Evolutionary conservation across 176 grass and related monocot species (phyloP).

Genomic region (Juncus inflexus): DNA sequence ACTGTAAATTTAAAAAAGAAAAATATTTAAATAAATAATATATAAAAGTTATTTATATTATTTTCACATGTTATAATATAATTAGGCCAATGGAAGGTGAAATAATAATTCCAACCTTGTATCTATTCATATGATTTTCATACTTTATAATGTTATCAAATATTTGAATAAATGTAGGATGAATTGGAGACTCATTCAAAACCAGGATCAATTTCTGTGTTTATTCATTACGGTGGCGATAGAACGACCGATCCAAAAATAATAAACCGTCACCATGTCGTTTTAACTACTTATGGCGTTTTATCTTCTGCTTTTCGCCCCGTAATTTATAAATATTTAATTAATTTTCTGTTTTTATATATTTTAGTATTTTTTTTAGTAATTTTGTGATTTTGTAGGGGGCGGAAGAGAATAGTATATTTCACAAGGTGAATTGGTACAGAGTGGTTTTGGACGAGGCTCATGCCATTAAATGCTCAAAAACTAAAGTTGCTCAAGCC

Average conservation of each 20-base stretch:
- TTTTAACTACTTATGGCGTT: constrained; percentile 78
- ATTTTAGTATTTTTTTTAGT: constrained; percentile 5
- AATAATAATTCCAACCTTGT: background rate
- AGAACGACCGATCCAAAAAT: constrained; percentile 48
- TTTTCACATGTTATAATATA: background rate
- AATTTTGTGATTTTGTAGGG: constrained; percentile 33
- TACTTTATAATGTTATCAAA: background rate
- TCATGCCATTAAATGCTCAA: constrained; percentile 78
- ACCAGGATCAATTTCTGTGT: constrained; percentile 60
- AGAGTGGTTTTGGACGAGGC: constrained; percentile 93
- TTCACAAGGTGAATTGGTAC: constrained; percentile 71
- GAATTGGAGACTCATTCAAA: constrained; percentile 70
- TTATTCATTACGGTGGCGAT: constrained; percentile 77
- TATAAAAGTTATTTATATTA: background rate
- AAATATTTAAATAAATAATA: constrained; percentile 9
- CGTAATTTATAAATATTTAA: constrained; percentile 37
- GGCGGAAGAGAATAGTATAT: constrained; percentile 43
- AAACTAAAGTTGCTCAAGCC: constrained; percentile 62
- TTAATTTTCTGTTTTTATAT: background rate
- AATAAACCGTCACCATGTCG: constrained; percentile 58
- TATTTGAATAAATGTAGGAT: constrained; percentile 32
- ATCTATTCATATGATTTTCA: constrained; percentile 4
- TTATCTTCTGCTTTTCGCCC: constrained; percentile 51
- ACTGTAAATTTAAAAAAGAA: no score
- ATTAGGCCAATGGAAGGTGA: constrained; percentile 92